Evolutionary conservation across 352 stramenopile species (phyloP).

Genomic region (Blastocystis sp.): DNA sequence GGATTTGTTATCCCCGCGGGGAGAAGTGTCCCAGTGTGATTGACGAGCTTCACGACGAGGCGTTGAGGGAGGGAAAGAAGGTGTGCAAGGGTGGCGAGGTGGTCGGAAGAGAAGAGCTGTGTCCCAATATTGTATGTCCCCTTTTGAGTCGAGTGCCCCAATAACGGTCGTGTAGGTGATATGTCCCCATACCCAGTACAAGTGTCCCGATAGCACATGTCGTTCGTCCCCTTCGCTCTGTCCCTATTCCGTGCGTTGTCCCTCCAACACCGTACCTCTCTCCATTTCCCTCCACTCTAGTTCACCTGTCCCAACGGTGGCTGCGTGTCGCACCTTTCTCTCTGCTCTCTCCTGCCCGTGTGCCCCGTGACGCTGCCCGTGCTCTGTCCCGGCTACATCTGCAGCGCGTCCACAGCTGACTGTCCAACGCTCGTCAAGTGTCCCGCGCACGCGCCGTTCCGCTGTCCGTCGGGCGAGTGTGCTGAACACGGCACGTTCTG

Average conservation of each 20-base stretch:
- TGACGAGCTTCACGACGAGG: neutral
- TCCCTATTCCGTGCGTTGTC: conserved; percentile 2
- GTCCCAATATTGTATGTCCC: conserved; percentile 22
- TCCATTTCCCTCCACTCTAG: neutral
- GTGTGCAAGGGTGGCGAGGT: conserved; percentile 44
- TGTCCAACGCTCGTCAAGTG: conserved; percentile 23
- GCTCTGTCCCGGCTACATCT: conserved; percentile 52
- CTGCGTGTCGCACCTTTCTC: conserved; percentile 25
- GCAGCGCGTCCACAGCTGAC: neutral
- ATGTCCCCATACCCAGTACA: conserved; percentile 8
- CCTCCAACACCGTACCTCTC: neutral
- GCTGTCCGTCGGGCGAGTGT: conserved; percentile 59
- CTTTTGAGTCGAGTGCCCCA: neutral
- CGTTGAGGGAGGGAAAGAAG: conserved; percentile 4
- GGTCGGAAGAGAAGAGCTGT: conserved; percentile 10
- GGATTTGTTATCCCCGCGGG: neutral
- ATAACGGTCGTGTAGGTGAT: conserved; percentile 27
- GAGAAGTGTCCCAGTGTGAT: conserved; percentile 8
- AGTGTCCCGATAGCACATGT: conserved; percentile 53
- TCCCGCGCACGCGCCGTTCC: conserved; percentile 43
- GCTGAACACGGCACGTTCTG: neutral
- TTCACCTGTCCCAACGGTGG: conserved; percentile 55
- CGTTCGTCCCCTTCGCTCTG: neutral
- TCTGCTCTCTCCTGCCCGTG: conserved; percentile 33
- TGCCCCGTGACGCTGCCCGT: conserved; percentile 28